Conservation (phyloP, 2,329 filamentous ascomycete species). For the Beauveria rudraprayagi region DNA sequence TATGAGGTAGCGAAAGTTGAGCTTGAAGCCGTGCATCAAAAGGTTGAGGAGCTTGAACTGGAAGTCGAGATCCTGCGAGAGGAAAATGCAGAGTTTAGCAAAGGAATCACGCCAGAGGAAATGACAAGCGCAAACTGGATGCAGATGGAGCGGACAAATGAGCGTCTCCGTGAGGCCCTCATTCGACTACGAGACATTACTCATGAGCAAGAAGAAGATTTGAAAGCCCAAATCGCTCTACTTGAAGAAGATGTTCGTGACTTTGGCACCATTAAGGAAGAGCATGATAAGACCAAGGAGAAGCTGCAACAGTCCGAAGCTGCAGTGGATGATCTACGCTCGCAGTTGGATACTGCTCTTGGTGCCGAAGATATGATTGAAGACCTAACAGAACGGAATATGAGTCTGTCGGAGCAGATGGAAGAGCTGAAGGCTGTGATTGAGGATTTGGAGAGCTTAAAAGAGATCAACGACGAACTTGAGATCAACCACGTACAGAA, state of each 20-base stretch:
- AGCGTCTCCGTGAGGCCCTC: slow-evolving; percentile 77
- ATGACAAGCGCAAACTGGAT: slow-evolving; percentile 80
- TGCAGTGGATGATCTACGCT: slow-evolving; percentile 74
- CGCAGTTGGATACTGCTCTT: slow-evolving; percentile 82
- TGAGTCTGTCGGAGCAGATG: slow-evolving; percentile 73
- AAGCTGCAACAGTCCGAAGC: slow-evolving; percentile 65
- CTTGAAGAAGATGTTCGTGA: slow-evolving; percentile 69
- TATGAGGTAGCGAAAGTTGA: slow-evolving; percentile 77
- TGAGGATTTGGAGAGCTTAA: slow-evolving; percentile 79
- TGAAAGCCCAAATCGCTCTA: slow-evolving; percentile 64
- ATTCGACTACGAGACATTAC: slow-evolving; percentile 79
- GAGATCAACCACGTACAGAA: slow-evolving; percentile 89
- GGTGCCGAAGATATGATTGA: slow-evolving; percentile 92
- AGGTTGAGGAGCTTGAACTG: slow-evolving; percentile 74
- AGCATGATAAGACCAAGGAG: slow-evolving; percentile 62
- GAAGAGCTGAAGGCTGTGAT: slow-evolving; percentile 75
- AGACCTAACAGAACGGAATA: slow-evolving; percentile 80
- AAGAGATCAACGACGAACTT: slow-evolving; percentile 90
- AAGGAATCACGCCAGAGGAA: slow-evolving; percentile 84
- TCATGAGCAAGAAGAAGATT: slow-evolving; percentile 73
- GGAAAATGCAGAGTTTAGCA: slow-evolving; percentile 76
- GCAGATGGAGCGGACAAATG: slow-evolving; percentile 85
- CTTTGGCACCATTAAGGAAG: slow-evolving; percentile 55
- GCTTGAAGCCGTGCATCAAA: slow-evolving; percentile 65
- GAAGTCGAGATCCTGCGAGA: slow-evolving; percentile 81